Evolutionary conservation across 495 filamentous ascomycete genomes (phyloP), one percentile per base, ranked within the genome.

Genomic region (Penicillium tannophilum): DNA sequence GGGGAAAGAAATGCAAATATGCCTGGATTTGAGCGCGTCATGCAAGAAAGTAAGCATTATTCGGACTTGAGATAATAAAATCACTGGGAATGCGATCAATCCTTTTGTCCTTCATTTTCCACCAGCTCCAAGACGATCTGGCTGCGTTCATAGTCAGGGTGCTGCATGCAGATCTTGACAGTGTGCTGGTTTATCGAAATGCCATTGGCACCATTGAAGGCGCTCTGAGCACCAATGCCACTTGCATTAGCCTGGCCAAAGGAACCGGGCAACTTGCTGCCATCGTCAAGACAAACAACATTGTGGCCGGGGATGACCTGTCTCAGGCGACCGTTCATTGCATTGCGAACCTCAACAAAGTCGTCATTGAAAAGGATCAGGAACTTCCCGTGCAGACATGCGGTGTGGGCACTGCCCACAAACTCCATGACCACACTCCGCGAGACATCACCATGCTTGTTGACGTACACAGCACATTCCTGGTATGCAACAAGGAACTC

Each of bases 401-500:
- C 94, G 53, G 87, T 87, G 68, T 89, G 87, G 23, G 91, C 90
- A 63, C 88, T 91, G 55, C 95, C 95, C 4, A 96, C 92, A 73
- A 97, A 98, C 65, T 97, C 91, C 91, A 98, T 95, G 57, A 99
- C 90, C 55, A 98, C 91, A 36, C 86, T 88, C 46, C 94, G 87
- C 36, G 86, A 91, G 17, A 99, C 90, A 56, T 98, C 94, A 59
- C 94, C 95, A 70, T 97, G 92, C 72, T 98, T 96, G 76, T 98
- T 96, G 71, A 97, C 91, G 61, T 98, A 99, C 1, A 98, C 91
- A 20, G 91, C 94, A 60, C 93, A 97, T 69, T 97, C 91, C 54
- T 92, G 90, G 70, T 97, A 99, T 14, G 86, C 87, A n/a, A 96
- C 84, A 6, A 99, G 75, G 76, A 97, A 98, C 71, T 98, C 94